Percentiles rank a stretch among this genome's conserved stretches.
These are phyloP conservation scores for Medicago arabica DNA, from an alignment of 306 rosid species.

Conservation along the genomic window DNA sequence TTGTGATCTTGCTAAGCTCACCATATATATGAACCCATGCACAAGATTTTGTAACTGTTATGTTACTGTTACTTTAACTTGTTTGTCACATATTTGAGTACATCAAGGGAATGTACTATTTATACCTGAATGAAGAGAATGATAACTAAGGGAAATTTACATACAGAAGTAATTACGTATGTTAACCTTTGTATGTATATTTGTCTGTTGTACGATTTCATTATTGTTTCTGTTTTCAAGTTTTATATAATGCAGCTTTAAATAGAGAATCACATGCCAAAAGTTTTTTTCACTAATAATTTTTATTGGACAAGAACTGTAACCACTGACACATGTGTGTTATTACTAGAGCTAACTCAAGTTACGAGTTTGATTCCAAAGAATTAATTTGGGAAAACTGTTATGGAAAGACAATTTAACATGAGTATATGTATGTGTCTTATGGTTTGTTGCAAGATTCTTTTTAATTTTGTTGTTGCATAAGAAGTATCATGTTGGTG, in stretches of 20 bases:
- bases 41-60: too few relatives aligned
- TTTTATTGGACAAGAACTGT: conserved; percentile 30
- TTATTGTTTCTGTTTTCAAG: background rate
- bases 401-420: conserved; percentile 7
- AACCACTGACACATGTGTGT: conserved; percentile 29
- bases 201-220: conserved; percentile 8
- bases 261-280: conserved; percentile 22
- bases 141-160: background rate
- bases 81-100: conserved; percentile 6
- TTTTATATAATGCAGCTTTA: conserved; percentile 2
- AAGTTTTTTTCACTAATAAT: background rate
- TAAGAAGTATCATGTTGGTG: too few relatives aligned
- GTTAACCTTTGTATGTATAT: background rate
- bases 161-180: background rate
- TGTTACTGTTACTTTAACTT: background rate
- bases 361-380: conserved; percentile 5
- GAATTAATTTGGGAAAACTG: conserved; percentile 18
- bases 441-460: background rate
- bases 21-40: too few relatives aligned
- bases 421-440: conserved; percentile 15
- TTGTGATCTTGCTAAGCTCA: too few relatives aligned
- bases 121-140: conserved; percentile 30
- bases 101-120: background rate
- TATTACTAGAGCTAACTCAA: conserved; percentile 21
- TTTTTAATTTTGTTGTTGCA: background rate